These are phyloP conservation scores for Kwoniella heveanensis DNA, from an alignment of 768 basidiomycete species.

Conservation along the genomic window DNA sequence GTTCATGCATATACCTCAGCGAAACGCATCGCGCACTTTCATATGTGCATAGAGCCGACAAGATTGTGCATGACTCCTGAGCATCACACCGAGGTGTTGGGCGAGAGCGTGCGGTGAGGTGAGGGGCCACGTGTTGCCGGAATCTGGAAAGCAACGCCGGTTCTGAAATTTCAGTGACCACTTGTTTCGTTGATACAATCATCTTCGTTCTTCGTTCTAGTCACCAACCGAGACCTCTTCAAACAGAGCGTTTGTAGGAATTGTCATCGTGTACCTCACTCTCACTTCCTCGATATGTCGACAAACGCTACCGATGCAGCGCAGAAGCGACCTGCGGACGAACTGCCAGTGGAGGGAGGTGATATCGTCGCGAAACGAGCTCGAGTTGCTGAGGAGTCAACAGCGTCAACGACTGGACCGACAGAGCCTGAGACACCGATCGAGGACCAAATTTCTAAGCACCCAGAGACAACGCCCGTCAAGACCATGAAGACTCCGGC, in stretches of 20 bases:
- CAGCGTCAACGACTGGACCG: background rate
- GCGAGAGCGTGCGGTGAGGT: too few relatives aligned
- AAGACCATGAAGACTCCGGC: background rate
- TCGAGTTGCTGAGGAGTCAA: constrained; percentile 9
- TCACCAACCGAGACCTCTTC: too few relatives aligned
- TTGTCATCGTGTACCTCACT: too few relatives aligned
- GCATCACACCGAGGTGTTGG: too few relatives aligned
- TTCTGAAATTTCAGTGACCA: constrained; percentile 14
- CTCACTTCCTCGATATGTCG: background rate
- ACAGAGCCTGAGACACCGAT: too few relatives aligned
- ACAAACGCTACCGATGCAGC: background rate
- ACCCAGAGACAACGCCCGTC: background rate
- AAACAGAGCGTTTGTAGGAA: too few relatives aligned
- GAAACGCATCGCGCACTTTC: too few relatives aligned
- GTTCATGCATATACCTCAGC: constrained; percentile 14
- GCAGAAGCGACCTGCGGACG: constrained; percentile 19
- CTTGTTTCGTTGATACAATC: background rate
- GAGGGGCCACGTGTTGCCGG: constrained; percentile 9
- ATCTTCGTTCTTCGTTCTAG: too few relatives aligned
- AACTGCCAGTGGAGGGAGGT: background rate
- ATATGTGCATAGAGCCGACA: too few relatives aligned
- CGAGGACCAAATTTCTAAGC: background rate
- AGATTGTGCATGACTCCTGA: too few relatives aligned
- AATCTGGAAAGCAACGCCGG: too few relatives aligned
- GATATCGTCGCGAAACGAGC: constrained; percentile 15